Evolutionary conservation across 176 grass and related monocot genomes (phyloP).

Genomic region (Poa annua): DNA sequence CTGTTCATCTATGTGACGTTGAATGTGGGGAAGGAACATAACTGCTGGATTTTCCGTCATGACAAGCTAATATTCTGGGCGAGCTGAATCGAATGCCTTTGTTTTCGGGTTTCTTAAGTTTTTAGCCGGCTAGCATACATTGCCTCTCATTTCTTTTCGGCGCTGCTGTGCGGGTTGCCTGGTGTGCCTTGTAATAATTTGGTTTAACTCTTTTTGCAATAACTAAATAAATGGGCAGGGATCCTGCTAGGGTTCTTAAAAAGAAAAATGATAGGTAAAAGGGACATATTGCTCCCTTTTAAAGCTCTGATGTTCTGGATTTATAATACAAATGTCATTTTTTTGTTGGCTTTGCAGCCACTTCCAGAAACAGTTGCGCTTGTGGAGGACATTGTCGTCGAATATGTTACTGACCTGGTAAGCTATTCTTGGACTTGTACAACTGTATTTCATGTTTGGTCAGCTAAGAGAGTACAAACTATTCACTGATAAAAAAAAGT

Average conservation of each 20-base stretch:
- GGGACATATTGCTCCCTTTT: background rate
- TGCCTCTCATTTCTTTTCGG: background rate
- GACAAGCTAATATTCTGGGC: background rate
- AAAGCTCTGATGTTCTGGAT: background rate
- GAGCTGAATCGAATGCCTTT: background rate
- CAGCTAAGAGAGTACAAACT: background rate
- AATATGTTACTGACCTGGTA: constrained; percentile 98
- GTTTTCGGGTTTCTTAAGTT: background rate
- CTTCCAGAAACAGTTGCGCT: constrained; percentile 94
- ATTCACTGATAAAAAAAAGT: background rate
- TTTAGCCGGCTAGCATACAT: background rate
- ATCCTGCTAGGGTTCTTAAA: background rate
- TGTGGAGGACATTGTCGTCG: constrained; percentile 94
- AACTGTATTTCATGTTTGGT: constrained; percentile 18
- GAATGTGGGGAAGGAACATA: background rate
- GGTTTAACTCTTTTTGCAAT: background rate
- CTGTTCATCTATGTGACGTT: background rate
- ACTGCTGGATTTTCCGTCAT: background rate
- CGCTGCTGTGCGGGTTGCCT: background rate
- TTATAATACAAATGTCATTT: background rate
- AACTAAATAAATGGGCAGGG: no score
- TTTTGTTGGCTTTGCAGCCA: constrained; percentile 67
- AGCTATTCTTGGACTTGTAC: constrained; percentile 6
- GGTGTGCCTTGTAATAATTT: background rate
- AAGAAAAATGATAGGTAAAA: background rate